These are phyloP conservation scores for Lasiodiplodia gonubiensis DNA, from an alignment of 2,329 filamentous ascomycete genomes.

Conservation along the genomic window DNA sequence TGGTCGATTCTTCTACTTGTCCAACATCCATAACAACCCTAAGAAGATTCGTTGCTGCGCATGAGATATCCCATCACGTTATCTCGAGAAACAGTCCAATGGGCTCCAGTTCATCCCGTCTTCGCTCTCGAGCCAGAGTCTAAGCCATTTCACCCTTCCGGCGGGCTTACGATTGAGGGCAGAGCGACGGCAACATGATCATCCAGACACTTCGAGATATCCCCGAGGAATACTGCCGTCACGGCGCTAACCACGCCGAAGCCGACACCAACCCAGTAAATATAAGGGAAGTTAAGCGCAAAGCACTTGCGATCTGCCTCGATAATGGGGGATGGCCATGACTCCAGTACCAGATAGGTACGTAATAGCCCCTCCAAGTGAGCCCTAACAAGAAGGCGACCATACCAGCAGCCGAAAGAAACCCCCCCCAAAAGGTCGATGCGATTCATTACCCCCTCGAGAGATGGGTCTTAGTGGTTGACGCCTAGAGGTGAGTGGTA, in stretches of 20 bases:
- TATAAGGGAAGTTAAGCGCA: conserved; percentile 64
- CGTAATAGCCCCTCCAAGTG: conserved; percentile 64
- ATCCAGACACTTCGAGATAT: conserved; percentile 51
- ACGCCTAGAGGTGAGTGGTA: conserved; percentile 60
- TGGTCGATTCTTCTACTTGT: too few species aligned
- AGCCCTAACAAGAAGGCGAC: conserved; percentile 45
- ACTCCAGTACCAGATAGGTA: conserved; percentile 58
- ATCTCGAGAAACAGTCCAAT: too few species aligned
- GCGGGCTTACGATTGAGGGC: too few species aligned
- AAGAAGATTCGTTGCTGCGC: too few species aligned
- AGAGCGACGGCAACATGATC: conserved; percentile 16
- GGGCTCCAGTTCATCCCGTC: too few species aligned
- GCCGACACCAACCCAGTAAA: conserved; percentile 67
- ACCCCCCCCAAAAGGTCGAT: conserved; percentile 42
- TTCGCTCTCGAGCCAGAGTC: too few species aligned
- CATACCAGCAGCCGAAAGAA: conserved; percentile 40
- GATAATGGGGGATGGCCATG: conserved; percentile 60
- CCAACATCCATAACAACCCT: too few species aligned
- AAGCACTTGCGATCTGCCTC: conserved; percentile 62
- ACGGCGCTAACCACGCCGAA: conserved; percentile 64
- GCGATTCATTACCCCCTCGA: conserved; percentile 37
- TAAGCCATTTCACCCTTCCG: too few species aligned
- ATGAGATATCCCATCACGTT: too few species aligned
- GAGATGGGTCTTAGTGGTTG: conserved; percentile 45
- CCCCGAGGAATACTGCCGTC: conserved; percentile 63